Evolutionary conservation across 306 rosid genomes (phyloP).

Genomic region (Prosopis cineraria): DNA sequence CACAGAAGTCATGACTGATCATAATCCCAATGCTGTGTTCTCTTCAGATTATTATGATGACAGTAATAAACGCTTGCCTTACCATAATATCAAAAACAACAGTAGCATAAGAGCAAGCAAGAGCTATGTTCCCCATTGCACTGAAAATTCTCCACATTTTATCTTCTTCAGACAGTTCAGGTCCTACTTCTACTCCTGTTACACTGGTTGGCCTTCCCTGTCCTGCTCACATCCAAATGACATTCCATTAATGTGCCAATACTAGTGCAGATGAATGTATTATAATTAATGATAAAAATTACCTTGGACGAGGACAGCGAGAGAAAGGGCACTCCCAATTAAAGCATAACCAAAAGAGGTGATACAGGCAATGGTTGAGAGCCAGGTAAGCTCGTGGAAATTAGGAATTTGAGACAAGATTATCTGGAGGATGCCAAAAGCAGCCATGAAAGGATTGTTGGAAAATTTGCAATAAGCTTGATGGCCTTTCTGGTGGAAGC

Average conservation of each 20-base stretch:
- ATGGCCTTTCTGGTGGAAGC: conserved; percentile 46
- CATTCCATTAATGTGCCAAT: not conserved
- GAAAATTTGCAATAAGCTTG: conserved; percentile 54
- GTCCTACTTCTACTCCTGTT: conserved; percentile 40
- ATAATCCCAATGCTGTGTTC: not conserved
- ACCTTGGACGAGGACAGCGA: conserved; percentile 45
- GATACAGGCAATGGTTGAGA: conserved; percentile 54
- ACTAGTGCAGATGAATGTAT: not conserved
- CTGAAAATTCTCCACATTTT: conserved; percentile 58
- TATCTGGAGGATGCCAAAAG: conserved; percentile 51
- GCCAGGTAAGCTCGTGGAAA: conserved; percentile 58
- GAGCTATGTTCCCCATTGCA: conserved; percentile 69
- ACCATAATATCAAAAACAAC: conserved; percentile 60
- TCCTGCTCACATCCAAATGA: conserved; percentile 36
- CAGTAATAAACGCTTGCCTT: not conserved
- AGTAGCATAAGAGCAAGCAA: conserved; percentile 63
- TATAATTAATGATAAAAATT: no score
- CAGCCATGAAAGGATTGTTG: conserved; percentile 55
- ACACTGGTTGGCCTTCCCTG: conserved; percentile 43
- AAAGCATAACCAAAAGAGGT: conserved; percentile 73
- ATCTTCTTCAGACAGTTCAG: conserved; percentile 42
- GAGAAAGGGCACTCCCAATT: conserved; percentile 55
- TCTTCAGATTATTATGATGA: not conserved
- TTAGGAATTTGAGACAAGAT: conserved; percentile 65
- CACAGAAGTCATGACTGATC: not conserved